These are phyloP conservation scores for Juncus inflexus DNA, from an alignment of 176 grass and related monocot species.

Conservation along the genomic window DNA sequence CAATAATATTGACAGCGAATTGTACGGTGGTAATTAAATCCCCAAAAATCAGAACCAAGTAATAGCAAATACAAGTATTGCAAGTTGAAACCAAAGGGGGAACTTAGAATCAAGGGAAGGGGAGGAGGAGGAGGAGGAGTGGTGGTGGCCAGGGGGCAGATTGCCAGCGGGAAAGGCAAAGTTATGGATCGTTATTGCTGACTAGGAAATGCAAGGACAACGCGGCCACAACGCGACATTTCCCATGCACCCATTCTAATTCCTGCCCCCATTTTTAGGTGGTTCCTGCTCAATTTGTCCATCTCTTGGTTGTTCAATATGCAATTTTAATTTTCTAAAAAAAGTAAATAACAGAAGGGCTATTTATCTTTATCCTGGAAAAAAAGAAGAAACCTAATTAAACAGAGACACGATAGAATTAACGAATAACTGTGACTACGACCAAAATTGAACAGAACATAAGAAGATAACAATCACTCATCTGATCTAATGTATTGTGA, in stretches of 20 bases:
- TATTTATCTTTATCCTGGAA: not conserved
- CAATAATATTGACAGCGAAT: no score
- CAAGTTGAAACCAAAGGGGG: constrained; percentile 9
- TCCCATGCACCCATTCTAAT: constrained; percentile 12
- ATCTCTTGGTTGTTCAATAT: no score
- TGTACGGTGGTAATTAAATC: not conserved
- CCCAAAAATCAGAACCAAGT: not conserved
- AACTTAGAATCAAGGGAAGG: constrained; percentile 1
- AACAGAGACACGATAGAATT: no score
- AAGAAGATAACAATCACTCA: no score
- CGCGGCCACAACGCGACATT: not conserved
- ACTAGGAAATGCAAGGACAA: constrained; percentile 9
- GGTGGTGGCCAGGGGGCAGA: not conserved
- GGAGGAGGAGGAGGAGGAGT: not conserved
- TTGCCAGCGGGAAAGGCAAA: not conserved
- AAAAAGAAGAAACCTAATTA: no score
- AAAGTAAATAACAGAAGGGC: constrained; percentile 13
- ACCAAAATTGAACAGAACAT: no score
- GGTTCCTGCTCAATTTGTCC: not conserved
- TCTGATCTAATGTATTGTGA: no score
- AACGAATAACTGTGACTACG: no score
- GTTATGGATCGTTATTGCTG: constrained; percentile 16
- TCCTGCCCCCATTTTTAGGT: constrained; percentile 15
- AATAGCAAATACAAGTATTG: constrained; percentile 10
- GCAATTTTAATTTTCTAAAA: constrained; percentile 5